phyloP scores from a whole-genome alignment of 768 basidiomycete genomes.

The Leccinum pellstonianum region DNA sequence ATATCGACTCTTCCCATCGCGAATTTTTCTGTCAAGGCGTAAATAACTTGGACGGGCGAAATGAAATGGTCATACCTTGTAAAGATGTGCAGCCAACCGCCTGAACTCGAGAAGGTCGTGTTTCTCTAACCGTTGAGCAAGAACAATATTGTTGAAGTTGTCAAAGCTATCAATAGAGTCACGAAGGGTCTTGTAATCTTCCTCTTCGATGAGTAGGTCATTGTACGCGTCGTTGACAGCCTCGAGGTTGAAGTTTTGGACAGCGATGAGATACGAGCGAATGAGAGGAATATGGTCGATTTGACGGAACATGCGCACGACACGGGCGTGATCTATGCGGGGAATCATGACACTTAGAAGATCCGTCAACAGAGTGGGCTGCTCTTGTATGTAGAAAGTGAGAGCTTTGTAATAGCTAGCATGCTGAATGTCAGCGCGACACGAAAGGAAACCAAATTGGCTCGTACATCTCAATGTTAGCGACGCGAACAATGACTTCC shows the following conservation, averaged over 20 bases:
- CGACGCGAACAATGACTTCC: slow-evolving; percentile 93
- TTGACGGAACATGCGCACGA: slow-evolving; percentile 93
- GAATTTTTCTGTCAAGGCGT: slow-evolving; percentile 72
- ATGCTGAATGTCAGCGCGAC: slow-evolving; percentile 6
- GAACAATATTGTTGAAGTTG: slow-evolving; percentile 90
- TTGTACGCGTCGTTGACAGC: slow-evolving; percentile 99
- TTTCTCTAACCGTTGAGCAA: slow-evolving; percentile 83
- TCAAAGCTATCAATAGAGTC: slow-evolving; percentile 98
- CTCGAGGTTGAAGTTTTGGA: slow-evolving; percentile 93
- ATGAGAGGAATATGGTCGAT: slow-evolving; percentile 96
- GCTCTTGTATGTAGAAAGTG: slow-evolving; percentile 91
- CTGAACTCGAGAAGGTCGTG: slow-evolving; percentile 96
- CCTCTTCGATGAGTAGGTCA: slow-evolving; percentile 96
- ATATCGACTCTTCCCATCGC: slow-evolving; percentile 95
- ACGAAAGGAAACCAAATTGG: background rate
- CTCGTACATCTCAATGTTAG: slow-evolving; percentile 92
- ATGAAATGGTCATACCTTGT: slow-evolving; percentile 60
- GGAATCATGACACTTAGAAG: slow-evolving; percentile 89
- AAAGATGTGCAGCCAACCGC: slow-evolving; percentile 89
- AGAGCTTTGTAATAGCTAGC: slow-evolving; percentile 90
- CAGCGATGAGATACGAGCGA: slow-evolving; percentile 93
- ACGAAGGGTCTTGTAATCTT: slow-evolving; percentile 96
- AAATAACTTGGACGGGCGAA: background rate
- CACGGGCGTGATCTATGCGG: slow-evolving; percentile 92
- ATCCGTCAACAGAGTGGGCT: slow-evolving; percentile 91